Percentiles rank a stretch among this genome's conserved stretches.
These are phyloP conservation scores for Suillus variegatus DNA, from an alignment of 768 basidiomycete species.

Conservation along the genomic window DNA sequence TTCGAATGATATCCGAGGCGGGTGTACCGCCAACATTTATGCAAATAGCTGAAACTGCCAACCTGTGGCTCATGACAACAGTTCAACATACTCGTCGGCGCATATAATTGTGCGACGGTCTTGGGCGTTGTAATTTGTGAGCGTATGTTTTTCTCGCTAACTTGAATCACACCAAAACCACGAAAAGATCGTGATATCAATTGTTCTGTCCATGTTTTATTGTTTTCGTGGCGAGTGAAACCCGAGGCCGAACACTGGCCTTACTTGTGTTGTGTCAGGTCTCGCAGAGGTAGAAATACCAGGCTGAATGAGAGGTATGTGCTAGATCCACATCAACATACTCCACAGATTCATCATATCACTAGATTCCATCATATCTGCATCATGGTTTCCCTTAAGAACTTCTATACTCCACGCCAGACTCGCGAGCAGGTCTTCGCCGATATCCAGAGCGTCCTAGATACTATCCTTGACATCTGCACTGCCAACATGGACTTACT, in stretches of 20 bases:
- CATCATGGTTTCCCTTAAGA: not conserved
- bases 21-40: no score
- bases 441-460: not conserved
- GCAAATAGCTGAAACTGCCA: no score
- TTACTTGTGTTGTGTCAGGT: not conserved
- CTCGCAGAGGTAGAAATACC: not conserved
- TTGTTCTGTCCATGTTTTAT: no score
- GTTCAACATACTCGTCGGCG: no score
- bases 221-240: no score
- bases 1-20: no score
- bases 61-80: no score
- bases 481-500: not conserved
- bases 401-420: not conserved
- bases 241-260: not conserved
- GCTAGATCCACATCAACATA: not conserved
- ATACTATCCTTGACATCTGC: not conserved
- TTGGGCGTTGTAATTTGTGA: no score
- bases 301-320: not conserved
- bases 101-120: no score
- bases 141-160: no score
- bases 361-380: not conserved
- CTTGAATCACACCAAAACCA: no score
- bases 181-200: no score
- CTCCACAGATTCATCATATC: not conserved
- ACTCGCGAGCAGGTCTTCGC: not conserved